A percentile compares a stretch with the other conserved stretches of the same genome.
phyloP scores from a whole-genome alignment of 2,329 filamentous ascomycete genomes.

The Emydomyces testavorans region DNA sequence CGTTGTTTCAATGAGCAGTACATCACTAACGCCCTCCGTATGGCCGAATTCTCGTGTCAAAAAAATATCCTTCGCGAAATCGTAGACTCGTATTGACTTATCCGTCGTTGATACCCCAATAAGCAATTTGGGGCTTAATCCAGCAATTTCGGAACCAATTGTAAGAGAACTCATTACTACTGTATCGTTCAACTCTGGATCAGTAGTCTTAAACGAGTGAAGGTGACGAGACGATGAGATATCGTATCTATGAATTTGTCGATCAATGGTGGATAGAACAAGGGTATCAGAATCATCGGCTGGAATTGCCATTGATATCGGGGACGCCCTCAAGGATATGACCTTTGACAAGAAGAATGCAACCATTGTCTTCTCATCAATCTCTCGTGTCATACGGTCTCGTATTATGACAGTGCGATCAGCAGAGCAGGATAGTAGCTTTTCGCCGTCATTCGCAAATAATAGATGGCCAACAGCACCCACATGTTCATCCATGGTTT shows the following conservation, averaged over 20 bases:
- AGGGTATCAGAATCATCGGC: conserved; percentile 48
- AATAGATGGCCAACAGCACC: conserved; percentile 70
- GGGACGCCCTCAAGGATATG: conserved; percentile 74
- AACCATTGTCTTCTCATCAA: conserved; percentile 43
- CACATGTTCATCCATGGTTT: conserved; percentile 85
- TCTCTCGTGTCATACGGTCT: conserved; percentile 59
- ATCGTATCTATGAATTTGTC: conserved; percentile 49
- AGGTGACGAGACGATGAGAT: conserved; percentile 57
- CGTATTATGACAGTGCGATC: conserved; percentile 80
- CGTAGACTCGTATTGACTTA: conserved; percentile 87
- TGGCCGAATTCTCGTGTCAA: conserved; percentile 89
- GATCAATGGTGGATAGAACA: conserved; percentile 51
- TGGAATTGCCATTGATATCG: conserved; percentile 67
- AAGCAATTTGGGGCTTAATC: conserved; percentile 53
- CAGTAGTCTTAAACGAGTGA: conserved; percentile 68
- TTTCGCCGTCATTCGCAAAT: conserved; percentile 58
- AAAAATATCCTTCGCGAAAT: conserved; percentile 62
- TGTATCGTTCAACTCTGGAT: conserved; percentile 67
- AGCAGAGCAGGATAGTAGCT: conserved; percentile 71
- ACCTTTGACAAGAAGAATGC: conserved; percentile 68
- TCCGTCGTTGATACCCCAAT: conserved; percentile 88
- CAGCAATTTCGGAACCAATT: conserved; percentile 43
- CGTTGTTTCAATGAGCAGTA: conserved; percentile 52
- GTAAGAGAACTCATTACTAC: conserved; percentile 72
- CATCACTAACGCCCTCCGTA: conserved; percentile 82